These are phyloP conservation scores for Hortaea sp. DNA, from an alignment of 2,329 filamentous ascomycete genomes.

Conservation along the genomic window DNA sequence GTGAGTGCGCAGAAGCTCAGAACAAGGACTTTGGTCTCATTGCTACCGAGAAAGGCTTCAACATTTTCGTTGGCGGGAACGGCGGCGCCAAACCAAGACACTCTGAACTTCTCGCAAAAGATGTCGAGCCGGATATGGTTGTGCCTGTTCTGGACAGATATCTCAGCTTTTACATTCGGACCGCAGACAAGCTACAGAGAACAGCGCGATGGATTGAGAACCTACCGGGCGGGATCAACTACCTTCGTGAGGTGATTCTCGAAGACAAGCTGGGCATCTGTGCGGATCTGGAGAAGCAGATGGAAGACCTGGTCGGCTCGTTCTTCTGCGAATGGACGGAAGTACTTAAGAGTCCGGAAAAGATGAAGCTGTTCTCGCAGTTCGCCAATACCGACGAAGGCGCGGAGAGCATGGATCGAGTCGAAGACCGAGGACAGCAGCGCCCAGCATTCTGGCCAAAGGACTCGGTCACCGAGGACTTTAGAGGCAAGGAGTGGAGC, in stretches of 20 bases:
- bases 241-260: conserved; percentile 71
- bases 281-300: conserved; percentile 74
- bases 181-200: conserved; percentile 79
- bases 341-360: conserved; percentile 59
- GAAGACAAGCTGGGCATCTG: conserved; percentile 80
- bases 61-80: conserved; percentile 84
- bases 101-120: conserved; percentile 72
- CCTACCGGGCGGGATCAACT: conserved; percentile 72
- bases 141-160: conserved; percentile 80
- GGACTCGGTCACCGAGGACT: conserved; percentile 58
- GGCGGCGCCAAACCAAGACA: conserved; percentile 78
- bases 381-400: conserved; percentile 75
- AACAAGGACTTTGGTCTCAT: conserved; percentile 92
- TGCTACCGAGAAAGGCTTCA: conserved; percentile 86
- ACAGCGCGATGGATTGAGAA: conserved; percentile 82
- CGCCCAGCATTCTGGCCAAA: conserved; percentile 71
- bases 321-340: conserved; percentile 93
- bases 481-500: conserved; percentile 60
- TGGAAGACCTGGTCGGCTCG: conserved; percentile 71
- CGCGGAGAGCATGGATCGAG: conserved; percentile 55
- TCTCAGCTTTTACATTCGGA: conserved; percentile 87
- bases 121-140: conserved; percentile 73
- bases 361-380: conserved; percentile 63
- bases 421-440: conserved; percentile 61
- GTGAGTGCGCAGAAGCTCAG: conserved; percentile 85